Base-by-base conservation (phyloP, 345 rosid species). In the Linum usitatissimum region DNA sequence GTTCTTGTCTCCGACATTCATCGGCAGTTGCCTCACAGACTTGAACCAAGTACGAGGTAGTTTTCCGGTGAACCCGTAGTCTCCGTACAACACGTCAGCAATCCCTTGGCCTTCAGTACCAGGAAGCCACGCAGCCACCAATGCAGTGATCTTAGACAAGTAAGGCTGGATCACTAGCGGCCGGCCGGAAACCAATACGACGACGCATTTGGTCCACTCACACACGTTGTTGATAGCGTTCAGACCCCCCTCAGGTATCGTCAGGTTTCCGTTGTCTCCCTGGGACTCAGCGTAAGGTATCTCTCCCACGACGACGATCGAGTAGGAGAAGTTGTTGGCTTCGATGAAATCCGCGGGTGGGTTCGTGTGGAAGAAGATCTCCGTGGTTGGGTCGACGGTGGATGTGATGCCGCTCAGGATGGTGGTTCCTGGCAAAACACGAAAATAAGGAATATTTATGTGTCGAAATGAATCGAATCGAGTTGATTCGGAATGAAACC, bases 401-500 rank as follows among this genome's bases (percentile, higher is more conserved):
- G 38, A 21, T 12, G 34, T 58, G 61, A 58, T 58, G 61, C n/a
- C 61, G 18, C 61, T 30, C 9, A 58, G 61, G 36, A 58, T 45
- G 51, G 51, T 45, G 51, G 51, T 45, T 45, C 51, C 38, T 34
- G 38, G 3, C 1, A 23, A 23, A 23, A 23, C 28, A 0, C 38
- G 38, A 34, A 34, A 34, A 7, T 1, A 7, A 34, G 28, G 2
- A 23, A 23, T 23, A 23, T 23, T 23, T 23, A 23, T 23, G 28
- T 0, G 1, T 23, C 2, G 28, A 23, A 23, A 23, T 23, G 2
- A 23, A 23, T 23, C 28, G 28, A 23, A 23, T 2, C 28, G 28
- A 23, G 28, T 23, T 23, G 28, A 2, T 1, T 23, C 1, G 1
- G 28, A 23, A 2, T 23, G 28, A 23, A 23, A 23, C 28, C 28